Evolutionary conservation across 2,329 filamentous ascomycete species (phyloP).

Genomic region (Apiospora koreana): DNA sequence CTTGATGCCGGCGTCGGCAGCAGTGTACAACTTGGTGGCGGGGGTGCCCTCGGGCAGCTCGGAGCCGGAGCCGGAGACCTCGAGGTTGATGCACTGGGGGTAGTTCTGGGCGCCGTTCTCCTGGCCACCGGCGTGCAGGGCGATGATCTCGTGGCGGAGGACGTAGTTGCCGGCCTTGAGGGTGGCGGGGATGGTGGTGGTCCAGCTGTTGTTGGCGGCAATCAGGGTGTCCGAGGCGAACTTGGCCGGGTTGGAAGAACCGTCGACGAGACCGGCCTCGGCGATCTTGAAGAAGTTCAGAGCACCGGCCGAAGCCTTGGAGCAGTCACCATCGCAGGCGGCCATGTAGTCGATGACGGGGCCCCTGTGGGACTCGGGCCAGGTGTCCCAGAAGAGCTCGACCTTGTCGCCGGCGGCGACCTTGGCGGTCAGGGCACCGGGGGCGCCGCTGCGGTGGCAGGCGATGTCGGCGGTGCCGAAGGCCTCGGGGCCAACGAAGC

Average conservation of each 20-base stretch:
- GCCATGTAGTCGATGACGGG: conserved; percentile 39
- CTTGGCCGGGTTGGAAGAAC: conserved; percentile 20
- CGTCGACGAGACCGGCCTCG: conserved; percentile 27
- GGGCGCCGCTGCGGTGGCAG: conserved; percentile 37
- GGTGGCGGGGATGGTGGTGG: conserved; percentile 43
- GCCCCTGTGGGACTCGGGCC: conserved; percentile 60
- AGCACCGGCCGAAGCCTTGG: conserved; percentile 29
- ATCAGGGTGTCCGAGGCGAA: conserved; percentile 40
- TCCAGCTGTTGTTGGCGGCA: conserved; percentile 46
- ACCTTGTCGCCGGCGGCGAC: conserved; percentile 61
- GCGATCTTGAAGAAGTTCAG: conserved; percentile 35
- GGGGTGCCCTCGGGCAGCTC: conserved; percentile 46
- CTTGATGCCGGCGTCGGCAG: conserved; percentile 24
- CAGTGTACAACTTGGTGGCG: conserved; percentile 36
- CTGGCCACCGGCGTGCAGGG: conserved; percentile 42
- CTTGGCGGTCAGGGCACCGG: conserved; percentile 28
- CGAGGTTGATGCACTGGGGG: conserved; percentile 57
- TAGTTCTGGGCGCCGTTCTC: conserved; percentile 47
- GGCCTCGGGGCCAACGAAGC: conserved; percentile 40
- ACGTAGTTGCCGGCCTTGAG: conserved; percentile 50
- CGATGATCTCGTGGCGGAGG: conserved; percentile 51
- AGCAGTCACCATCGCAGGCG: conserved; percentile 32
- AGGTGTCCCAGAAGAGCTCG: conserved; percentile 62
- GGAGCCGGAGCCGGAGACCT: conserved; percentile 52
- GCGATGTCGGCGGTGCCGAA: conserved; percentile 37